Conservation (phyloP, 2,329 filamentous ascomycete species). For the Pleurostoma richardsiae region DNA sequence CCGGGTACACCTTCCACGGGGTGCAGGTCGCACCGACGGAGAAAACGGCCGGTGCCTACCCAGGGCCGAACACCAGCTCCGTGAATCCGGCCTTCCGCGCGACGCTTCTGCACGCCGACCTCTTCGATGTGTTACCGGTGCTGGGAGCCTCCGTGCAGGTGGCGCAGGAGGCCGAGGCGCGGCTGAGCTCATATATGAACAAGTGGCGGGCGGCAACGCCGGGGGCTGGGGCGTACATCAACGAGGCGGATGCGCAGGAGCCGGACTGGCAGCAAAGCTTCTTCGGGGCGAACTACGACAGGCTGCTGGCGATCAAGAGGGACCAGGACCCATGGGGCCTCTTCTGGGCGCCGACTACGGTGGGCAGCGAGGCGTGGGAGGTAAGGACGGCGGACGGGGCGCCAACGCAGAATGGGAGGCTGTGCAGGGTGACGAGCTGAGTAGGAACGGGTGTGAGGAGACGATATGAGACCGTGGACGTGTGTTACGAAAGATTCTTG, state of each 20-base stretch:
- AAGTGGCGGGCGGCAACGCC: slow-evolving; percentile 28
- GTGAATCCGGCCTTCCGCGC: slow-evolving; percentile 39
- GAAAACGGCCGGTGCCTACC: slow-evolving; percentile 5
- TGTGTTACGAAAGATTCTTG: no score
- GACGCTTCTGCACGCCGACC: slow-evolving; percentile 24
- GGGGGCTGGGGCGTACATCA: slow-evolving; percentile 39
- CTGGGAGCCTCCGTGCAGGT: slow-evolving; percentile 6
- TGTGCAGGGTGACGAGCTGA: neutral
- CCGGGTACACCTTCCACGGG: slow-evolving; percentile 13
- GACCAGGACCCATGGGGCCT: slow-evolving; percentile 38
- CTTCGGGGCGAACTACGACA: slow-evolving; percentile 39
- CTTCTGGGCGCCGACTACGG: slow-evolving; percentile 42
- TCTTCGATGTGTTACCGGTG: slow-evolving; percentile 14
- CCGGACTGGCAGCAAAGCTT: slow-evolving; percentile 38
- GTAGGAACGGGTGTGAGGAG: no score
- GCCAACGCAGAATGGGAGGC: neutral
- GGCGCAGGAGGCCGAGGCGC: slow-evolving; percentile 12
- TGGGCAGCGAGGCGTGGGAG: slow-evolving; percentile 47
- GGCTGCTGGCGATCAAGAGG: slow-evolving; percentile 37
- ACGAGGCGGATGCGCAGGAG: slow-evolving; percentile 46
- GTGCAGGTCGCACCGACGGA: slow-evolving; percentile 8
- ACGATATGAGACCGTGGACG: no score
- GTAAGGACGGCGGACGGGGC: slow-evolving; percentile 13
- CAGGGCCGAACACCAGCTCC: slow-evolving; percentile 17
- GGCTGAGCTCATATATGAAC: slow-evolving; percentile 16